Conservation (phyloP, 495 filamentous ascomycete species). For the Aspergillus wentii region DNA sequence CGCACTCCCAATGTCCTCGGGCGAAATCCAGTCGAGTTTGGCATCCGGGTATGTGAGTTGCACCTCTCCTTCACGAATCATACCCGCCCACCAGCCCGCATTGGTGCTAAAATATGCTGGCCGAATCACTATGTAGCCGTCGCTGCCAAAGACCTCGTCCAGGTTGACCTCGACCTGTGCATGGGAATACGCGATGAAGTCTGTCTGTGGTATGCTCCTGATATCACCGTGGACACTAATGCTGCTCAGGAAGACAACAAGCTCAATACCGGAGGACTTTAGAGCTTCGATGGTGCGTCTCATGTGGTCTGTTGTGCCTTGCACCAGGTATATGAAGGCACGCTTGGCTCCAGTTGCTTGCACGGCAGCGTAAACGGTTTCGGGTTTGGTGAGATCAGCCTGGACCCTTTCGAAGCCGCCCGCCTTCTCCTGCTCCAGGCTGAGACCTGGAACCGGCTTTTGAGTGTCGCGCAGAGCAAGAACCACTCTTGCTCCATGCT, state of each 20-base stretch:
- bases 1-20: constrained; percentile 24
- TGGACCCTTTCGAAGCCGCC: constrained; percentile 17
- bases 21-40: constrained; percentile 21
- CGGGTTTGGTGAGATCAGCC: constrained; percentile 24
- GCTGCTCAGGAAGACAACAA: constrained; percentile 28
- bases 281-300: constrained; percentile 16
- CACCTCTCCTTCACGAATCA: constrained; percentile 17
- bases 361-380: constrained; percentile 17
- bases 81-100: constrained; percentile 8
- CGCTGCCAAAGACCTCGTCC: constrained; percentile 18
- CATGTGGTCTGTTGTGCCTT: constrained; percentile 20
- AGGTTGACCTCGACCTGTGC: constrained; percentile 26
- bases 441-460: constrained; percentile 14
- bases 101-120: constrained; percentile 24
- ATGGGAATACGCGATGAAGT: constrained; percentile 20
- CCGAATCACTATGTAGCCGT: constrained; percentile 20
- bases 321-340: constrained; percentile 28
- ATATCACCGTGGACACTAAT: constrained; percentile 14
- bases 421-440: constrained; percentile 6
- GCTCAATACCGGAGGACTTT: constrained; percentile 20
- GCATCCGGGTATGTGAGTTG: constrained; percentile 10
- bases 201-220: constrained; percentile 2
- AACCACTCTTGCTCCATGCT: constrained; percentile 14
- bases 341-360: constrained; percentile 12
- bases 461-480: constrained; percentile 19